Evolutionary conservation across 2,329 filamentous ascomycete species (phyloP), one percentile per base, ranked within the genome.

Genomic region (Immersiporthe knoxdaviesiana): DNA sequence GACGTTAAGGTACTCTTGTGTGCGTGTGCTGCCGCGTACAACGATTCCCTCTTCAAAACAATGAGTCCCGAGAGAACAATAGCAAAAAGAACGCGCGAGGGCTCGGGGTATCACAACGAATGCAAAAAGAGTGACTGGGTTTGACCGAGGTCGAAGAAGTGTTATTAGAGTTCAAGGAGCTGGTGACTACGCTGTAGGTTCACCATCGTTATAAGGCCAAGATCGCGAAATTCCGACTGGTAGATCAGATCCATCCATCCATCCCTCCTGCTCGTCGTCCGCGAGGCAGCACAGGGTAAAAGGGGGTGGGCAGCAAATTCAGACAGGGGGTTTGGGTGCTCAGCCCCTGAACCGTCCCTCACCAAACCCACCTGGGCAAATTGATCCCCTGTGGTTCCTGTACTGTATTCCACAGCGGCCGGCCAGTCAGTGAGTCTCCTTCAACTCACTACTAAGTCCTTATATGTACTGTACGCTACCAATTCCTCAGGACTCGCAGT

Each of bases 101-200:
- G 68, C 37, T 67, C 54, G 65, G 67, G 52, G 65, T 68, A 67
- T 70, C 68, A 62, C 59, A 32, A 44, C 37, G 32, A 37, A 63
- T 32, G 63, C 41, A 56, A 68, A 70, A 70, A 41, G 68, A 70
- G 68, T 44, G 68, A 65, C 68, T 50, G 63, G n/a, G 61, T 65
- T 47, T 63, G 66, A 65, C 56, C 24, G 56, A 63, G 58, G 47
- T 62, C 30, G 60, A 63, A 44, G 35, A 70, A n/a, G n/a, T n/a
- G 6, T 47, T 30, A 66, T 37, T 63, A 66, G 39, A 56, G 41
- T 44, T 59, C 47, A 60, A 41, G 50, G 56, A 56, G 59, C 37
- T 37, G 41, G 41, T 65, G 44, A 65, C 32, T 56, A 32, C 52
- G 14, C 52, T 24, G 50, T 54, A 30, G 65, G 27, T 59, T 61